Evolutionary conservation across 768 basidiomycete genomes (phyloP), one percentile per base, ranked within the genome.

Genomic region (Lentinula sp.): DNA sequence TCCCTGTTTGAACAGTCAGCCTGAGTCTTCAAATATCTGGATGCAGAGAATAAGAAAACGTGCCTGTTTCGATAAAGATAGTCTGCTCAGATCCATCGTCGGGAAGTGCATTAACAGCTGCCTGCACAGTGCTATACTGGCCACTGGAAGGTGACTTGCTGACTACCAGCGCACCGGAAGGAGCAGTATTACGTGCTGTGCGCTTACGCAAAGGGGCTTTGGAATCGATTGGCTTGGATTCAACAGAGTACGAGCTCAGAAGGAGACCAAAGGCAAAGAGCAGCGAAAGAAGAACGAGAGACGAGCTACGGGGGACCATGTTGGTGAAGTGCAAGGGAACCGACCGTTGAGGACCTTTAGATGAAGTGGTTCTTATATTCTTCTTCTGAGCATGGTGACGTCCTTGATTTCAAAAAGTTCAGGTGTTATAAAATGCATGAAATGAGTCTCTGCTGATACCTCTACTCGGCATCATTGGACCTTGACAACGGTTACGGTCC

Each of bases 31-130:
- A 13, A 4, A 18, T n/a, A 50, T 8, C 6, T 11, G 35, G 6
- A 31, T 16, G 3, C 34, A 1, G n/a, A 32, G 34, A 28, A 28
- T 28, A 28, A 3, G 3, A 9, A 21, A 39, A 49, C 60, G 6
- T 32, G 65, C 68, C 68, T 4, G 68, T 62, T 56, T 54, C 65
- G 18, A 69, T 66, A 57, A 69, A 69, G 32, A 69, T 69, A 18
- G 59, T 63, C 10, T 62, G 59, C 1, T 53, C 52, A 1, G 66
- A 61, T 52, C 60, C 60, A 39, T 64, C 66, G 45, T 69, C 62
- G 9, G 63, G 64, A 7, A 68, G 63, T 4, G 68, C 66, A 51
- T 67, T 63, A 2, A 69, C 57, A 1, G 68, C 68, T 16, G 64
- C 65, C 40, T 67, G 65, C 5, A 69, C 50, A 28, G 68, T 69